A percentile compares a stretch with the other conserved stretches of the same genome.
Evolutionary conservation across 352 stramenopile species (phyloP).

Genomic region (Phytophthora ohioensis): DNA sequence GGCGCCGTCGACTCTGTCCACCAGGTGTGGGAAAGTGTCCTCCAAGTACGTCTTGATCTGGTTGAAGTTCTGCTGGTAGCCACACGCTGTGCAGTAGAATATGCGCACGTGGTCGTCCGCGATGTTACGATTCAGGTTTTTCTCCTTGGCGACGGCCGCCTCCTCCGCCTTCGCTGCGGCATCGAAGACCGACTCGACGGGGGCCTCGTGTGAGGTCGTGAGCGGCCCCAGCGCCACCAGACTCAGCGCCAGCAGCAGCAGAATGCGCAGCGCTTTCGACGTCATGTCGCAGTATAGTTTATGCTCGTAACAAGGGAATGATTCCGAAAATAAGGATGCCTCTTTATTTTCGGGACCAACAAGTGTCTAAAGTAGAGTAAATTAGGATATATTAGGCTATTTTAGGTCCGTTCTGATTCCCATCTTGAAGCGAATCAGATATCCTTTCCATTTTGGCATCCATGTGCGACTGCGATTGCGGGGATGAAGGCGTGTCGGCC

Average conservation of each 20-base stretch:
- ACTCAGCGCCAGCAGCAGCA: conserved; percentile 21
- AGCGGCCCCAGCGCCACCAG: conserved; percentile 40
- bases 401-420: too few relatives aligned
- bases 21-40: conserved; percentile 77
- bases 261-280: conserved; percentile 8
- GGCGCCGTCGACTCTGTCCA: conserved; percentile 64
- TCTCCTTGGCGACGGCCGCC: conserved; percentile 13
- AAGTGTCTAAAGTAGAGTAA: too few relatives aligned
- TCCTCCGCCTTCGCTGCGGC: conserved; percentile 21
- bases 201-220: conserved; percentile 17
- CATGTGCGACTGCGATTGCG: conserved; percentile 46
- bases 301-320: not conserved
- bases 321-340: too few relatives aligned
- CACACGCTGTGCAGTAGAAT: conserved; percentile 77
- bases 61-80: conserved; percentile 83
- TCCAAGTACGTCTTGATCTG: conserved; percentile 76
- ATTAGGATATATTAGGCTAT: too few relatives aligned
- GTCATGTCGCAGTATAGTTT: conserved; percentile 23
- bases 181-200: conserved; percentile 28
- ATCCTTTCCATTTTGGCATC: conserved; percentile 2
- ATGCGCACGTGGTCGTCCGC: conserved; percentile 75
- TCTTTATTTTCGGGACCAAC: too few relatives aligned
- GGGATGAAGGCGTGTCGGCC: conserved; percentile 55
- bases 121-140: conserved; percentile 42
- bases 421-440: conserved; percentile 3